Evolutionary conservation across 2,329 filamentous ascomycete genomes (phyloP).

Genomic region (Aspergillus intermedius): DNA sequence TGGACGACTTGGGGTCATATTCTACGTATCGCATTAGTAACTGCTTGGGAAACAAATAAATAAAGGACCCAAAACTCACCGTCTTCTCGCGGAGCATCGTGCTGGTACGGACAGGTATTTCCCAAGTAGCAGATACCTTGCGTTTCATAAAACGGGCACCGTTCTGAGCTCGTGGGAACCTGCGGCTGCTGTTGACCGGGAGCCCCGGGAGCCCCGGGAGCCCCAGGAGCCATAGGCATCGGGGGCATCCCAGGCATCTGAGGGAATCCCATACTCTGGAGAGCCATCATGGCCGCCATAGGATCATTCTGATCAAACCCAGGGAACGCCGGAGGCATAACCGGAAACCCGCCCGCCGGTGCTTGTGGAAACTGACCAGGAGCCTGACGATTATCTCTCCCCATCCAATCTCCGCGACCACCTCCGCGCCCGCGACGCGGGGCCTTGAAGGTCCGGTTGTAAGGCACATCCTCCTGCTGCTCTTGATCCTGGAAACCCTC

Average conservation of each 20-base stretch:
- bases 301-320: slow-evolving; percentile 52
- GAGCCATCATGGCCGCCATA: slow-evolving; percentile 47
- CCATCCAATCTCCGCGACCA: slow-evolving; percentile 39
- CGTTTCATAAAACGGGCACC: slow-evolving; percentile 53
- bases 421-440: slow-evolving; percentile 34
- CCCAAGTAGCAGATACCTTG: slow-evolving; percentile 54
- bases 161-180: slow-evolving; percentile 30
- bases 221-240: slow-evolving; percentile 31
- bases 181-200: slow-evolving; percentile 20
- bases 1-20: slow-evolving; percentile 51
- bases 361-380: slow-evolving; percentile 23
- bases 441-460: slow-evolving; percentile 44
- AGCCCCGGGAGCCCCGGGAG: slow-evolving; percentile 17
- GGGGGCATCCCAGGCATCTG: slow-evolving; percentile 43
- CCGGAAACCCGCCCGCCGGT: slow-evolving; percentile 25
- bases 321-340: slow-evolving; percentile 42
- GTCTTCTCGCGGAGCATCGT: slow-evolving; percentile 42
- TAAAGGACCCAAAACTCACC: slow-evolving; percentile 16
- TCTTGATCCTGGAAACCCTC: slow-evolving; percentile 44
- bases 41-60: background rate
- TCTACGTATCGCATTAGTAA: slow-evolving; percentile 24
- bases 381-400: slow-evolving; percentile 20
- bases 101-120: slow-evolving; percentile 52
- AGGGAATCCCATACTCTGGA: slow-evolving; percentile 49
- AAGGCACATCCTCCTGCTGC: slow-evolving; percentile 36